Base-by-base conservation (phyloP, 2,329 filamentous ascomycete genomes). In the Trichoderma sp. region DNA sequence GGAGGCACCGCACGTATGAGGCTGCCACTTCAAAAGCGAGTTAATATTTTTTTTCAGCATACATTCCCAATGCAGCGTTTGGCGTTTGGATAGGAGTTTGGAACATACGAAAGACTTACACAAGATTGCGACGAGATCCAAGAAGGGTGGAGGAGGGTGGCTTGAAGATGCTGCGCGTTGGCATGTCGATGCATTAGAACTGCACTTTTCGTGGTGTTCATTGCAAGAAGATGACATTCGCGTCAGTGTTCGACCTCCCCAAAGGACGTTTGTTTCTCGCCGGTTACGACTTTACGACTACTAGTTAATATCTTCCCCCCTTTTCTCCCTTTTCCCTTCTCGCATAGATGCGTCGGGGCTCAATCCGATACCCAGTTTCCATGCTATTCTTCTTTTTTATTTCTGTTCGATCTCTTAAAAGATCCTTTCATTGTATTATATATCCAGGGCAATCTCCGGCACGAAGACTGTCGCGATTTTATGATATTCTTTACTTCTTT, bases 1-100 rank as follows among this genome's bases (percentile, higher is more conserved):
- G 39, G 68, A 58, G 17, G 81, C 79, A 39, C 85, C 85, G 34
- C 80, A 80, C 15, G 80, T 87, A 57, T 87, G 74, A 81, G 66
- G 63, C 45, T 44, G 54, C 9, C 21, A 28, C 24, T 44, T 14
- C 43, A 26, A 24, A 17, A 63, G 26, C 28, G 28, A 24, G 39
- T 45, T 48, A 15, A 47, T 26, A 30, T 64, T 71, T 73, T 30
- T 65, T 71, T 72, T 73, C 71, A 72, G 69, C 72, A 71, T 65
- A 64, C 60, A 74, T 74, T 62, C 70, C 65, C 67, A 69, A 63
- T 69, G 51, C 68, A 72, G 69, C 67, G 69, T 71, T 71, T 68
- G 75, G 77, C 75, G 76, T 78, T 75, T 77, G 76, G 74, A 74
- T 72, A 76, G 71, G 74, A 69, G 68, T 69, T 51, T 21, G 57